Conservation (phyloP, 345 rosid genomes). For the Melaleuca alternifolia region DNA sequence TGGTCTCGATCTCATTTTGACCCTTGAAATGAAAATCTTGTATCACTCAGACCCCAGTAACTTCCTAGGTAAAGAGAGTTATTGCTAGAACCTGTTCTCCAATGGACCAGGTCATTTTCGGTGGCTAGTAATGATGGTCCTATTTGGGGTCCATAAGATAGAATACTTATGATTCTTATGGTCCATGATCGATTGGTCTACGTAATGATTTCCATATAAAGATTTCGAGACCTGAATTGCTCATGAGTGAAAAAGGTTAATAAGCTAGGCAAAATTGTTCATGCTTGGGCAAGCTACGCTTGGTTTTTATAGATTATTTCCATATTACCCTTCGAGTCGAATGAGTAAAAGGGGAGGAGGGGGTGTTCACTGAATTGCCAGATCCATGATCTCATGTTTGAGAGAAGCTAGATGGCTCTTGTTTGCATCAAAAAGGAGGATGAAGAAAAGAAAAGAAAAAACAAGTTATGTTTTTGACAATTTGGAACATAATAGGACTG, state of each 20-base stretch:
- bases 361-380: background rate
- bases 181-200: background rate
- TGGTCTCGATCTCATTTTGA: background rate
- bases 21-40: background rate
- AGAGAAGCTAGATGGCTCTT: background rate
- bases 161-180: background rate
- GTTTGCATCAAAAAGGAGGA: background rate
- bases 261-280: background rate
- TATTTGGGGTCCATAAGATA: background rate
- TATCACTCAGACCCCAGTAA: background rate
- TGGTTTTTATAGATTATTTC: background rate
- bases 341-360: background rate
- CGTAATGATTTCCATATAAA: background rate
- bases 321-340: background rate
- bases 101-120: too few species aligned
- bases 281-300: background rate
- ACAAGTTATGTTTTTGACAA: background rate
- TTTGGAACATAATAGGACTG: background rate
- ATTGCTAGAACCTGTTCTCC: background rate
- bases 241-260: background rate
- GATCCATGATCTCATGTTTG: background rate
- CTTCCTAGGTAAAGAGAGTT: background rate
- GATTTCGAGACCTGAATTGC: background rate
- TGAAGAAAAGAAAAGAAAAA: background rate
- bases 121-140: background rate